A percentile compares a stretch with the other conserved stretches of the same genome.
These are phyloP conservation scores for Aspergillus funiculosus DNA, from an alignment of 495 filamentous ascomycete species.

Conservation along the genomic window DNA sequence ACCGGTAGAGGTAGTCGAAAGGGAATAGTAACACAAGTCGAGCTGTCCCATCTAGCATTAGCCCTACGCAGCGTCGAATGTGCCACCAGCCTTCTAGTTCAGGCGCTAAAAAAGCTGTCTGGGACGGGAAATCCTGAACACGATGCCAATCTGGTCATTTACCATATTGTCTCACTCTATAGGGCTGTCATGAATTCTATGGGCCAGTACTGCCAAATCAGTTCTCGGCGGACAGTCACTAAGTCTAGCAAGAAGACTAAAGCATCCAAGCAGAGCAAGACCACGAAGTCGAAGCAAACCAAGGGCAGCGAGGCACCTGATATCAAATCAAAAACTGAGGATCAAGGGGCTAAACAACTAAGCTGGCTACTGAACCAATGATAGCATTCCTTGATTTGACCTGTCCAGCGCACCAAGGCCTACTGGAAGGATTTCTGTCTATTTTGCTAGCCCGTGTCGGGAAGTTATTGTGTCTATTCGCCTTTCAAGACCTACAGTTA, in stretches of 20 bases:
- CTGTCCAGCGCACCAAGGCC: slow-evolving; percentile 20
- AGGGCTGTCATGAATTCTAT: slow-evolving; percentile 33
- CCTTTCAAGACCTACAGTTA: slow-evolving; percentile 29
- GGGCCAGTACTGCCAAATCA: slow-evolving; percentile 23
- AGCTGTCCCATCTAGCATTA: slow-evolving; percentile 14
- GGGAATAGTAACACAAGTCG: background rate
- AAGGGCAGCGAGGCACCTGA: background rate
- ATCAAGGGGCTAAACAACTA: slow-evolving; percentile 19
- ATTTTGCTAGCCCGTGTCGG: slow-evolving; percentile 33
- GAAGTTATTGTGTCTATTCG: slow-evolving; percentile 33
- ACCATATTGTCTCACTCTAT: slow-evolving; percentile 39
- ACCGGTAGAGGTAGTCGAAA: slow-evolving; percentile 1
- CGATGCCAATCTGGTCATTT: slow-evolving; percentile 27
- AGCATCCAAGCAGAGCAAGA: slow-evolving; percentile 6
- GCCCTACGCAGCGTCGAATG: slow-evolving; percentile 22
- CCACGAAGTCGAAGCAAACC: slow-evolving; percentile 1
- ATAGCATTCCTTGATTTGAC: slow-evolving; percentile 22
- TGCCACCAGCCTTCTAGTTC: slow-evolving; percentile 23
- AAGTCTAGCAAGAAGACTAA: background rate
- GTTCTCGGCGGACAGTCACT: slow-evolving; percentile 10
- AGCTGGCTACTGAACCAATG: slow-evolving; percentile 29
- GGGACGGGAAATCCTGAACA: slow-evolving; percentile 10
- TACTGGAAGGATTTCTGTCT: slow-evolving; percentile 39
- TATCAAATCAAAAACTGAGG: background rate
- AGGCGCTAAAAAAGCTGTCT: slow-evolving; percentile 32